Base-by-base conservation (phyloP, 306 rosid species). In the Urtica urens region DNA sequence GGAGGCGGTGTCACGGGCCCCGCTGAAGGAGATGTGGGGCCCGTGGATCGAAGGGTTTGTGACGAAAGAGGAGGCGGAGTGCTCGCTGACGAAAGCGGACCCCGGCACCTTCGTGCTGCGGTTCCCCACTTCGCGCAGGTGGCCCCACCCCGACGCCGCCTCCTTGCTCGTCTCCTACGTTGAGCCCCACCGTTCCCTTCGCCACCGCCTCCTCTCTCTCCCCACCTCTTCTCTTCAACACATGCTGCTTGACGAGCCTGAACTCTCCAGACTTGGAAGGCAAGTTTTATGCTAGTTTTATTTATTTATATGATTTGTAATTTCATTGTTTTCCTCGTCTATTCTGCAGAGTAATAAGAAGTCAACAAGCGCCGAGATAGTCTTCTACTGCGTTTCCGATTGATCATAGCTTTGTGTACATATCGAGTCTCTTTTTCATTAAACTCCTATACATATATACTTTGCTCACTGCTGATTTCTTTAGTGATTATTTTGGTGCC, bases 61-160 rank as follows among this genome's bases (percentile, higher is more conserved):
- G 52, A 90, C 95, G 9, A 90, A 81, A 67, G 95, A 90, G 60
- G 97, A 90, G 55, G 87, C 97, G 23, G 95, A 90, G 60, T 65
- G 72, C 56, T 79, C 97, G 25, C 95, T 90, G 92, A 50, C 69
- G 93, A 0, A 65, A 70, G 49, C n/a, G 64, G 92, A 79, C 58
- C 92, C 93, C 0, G 97, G 97, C 54, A 84, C 95, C 7, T 90
- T 90, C 79, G 49, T 84, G 50, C 90, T 90, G 23, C 71, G 97
- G 28, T 90, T 90, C 59, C 97, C 97, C 10, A 84, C 92, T 51
- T 90, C 97, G 14, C 66, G 97, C 71, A 90, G 87, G 62, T 90
- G 97, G 97, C 97, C 97, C 39, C 97, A 90, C 54, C 97, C 97
- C 3, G 97, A 90, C 74, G 93, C 97, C 3, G 97, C 95, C 48